phyloP scores from a whole-genome alignment of 495 filamentous ascomycete species.

The Penicillium daleae region DNA sequence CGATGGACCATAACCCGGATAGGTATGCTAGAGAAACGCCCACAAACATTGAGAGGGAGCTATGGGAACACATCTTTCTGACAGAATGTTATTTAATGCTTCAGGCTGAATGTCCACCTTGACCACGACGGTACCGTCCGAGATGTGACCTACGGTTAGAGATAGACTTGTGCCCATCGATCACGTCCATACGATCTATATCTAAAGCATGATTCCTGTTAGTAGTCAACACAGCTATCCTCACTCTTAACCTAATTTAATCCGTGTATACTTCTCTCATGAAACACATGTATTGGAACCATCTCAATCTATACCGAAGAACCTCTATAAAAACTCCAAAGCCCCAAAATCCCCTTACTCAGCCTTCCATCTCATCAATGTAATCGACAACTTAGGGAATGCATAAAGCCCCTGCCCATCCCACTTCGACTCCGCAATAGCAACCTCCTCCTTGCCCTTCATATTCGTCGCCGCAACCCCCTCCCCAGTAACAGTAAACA shows the following conservation, averaged over 20 bases:
- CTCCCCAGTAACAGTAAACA: slow-evolving; percentile 63
- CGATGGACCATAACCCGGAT: slow-evolving; percentile 64
- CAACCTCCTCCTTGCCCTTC: slow-evolving; percentile 61
- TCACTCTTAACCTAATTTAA: not conserved
- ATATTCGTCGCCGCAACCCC: slow-evolving; percentile 61
- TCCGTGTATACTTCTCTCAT: not conserved
- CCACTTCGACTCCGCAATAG: slow-evolving; percentile 63
- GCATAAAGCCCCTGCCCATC: slow-evolving; percentile 58
- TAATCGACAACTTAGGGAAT: slow-evolving; percentile 69
- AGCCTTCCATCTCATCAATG: slow-evolving; percentile 67
- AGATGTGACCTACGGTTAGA: slow-evolving; percentile 60
- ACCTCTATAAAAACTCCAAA: not conserved
- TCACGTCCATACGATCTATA: not conserved
- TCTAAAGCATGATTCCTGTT: not conserved
- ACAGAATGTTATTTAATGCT: not conserved
- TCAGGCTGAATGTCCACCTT: slow-evolving; percentile 72
- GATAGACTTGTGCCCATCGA: no score
- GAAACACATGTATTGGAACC: not conserved
- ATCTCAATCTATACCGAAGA: not conserved
- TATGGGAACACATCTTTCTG: not conserved
- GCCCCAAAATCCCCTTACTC: slow-evolving; percentile 23
- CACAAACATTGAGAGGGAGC: not conserved
- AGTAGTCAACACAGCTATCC: no score
- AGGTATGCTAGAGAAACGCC: slow-evolving; percentile 43
- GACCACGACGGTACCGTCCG: slow-evolving; percentile 73